Percentiles rank a stretch among this genome's conserved stretches.
These are phyloP conservation scores for Yamadazyma friedrichii DNA, from an alignment of 1,139 yeast species.

Conservation along the genomic window DNA sequence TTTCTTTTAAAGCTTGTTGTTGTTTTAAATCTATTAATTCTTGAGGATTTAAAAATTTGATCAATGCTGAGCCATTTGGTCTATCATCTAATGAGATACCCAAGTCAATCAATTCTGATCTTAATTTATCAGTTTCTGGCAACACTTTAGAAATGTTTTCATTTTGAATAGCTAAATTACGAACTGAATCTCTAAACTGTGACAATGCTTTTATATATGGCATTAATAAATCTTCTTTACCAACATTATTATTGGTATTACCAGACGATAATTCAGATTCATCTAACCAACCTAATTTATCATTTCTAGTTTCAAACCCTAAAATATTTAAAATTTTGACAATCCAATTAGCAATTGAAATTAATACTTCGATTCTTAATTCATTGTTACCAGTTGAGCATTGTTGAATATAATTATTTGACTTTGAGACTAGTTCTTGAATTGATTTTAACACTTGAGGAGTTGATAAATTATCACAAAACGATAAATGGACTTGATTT, in stretches of 20 bases:
- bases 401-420: constrained; percentile 68
- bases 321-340: constrained; percentile 66
- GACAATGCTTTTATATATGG: constrained; percentile 82
- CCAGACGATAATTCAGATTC: constrained; percentile 17
- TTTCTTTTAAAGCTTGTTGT: constrained; percentile 63
- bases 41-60: constrained; percentile 70
- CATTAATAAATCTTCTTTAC: constrained; percentile 65
- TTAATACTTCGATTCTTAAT: constrained; percentile 63
- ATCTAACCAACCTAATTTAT: constrained; percentile 78
- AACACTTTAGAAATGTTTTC: constrained; percentile 57
- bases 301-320: constrained; percentile 73
- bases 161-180: constrained; percentile 69
- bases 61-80: constrained; percentile 71
- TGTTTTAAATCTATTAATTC: constrained; percentile 66
- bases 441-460: constrained; percentile 69
- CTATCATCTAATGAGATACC: constrained; percentile 91
- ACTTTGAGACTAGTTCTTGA: constrained; percentile 63
- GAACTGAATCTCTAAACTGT: constrained; percentile 75
- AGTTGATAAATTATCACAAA: constrained; percentile 84
- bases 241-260: constrained; percentile 22
- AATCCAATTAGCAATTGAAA: constrained; percentile 65
- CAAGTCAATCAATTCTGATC: constrained; percentile 61
- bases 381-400: constrained; percentile 43
- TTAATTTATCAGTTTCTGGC: constrained; percentile 39
- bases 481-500: constrained; percentile 67